Evolutionary conservation across 2,329 filamentous ascomycete species (phyloP), one percentile per base, ranked within the genome.

Genomic region (Phialophora verrucosa): DNA sequence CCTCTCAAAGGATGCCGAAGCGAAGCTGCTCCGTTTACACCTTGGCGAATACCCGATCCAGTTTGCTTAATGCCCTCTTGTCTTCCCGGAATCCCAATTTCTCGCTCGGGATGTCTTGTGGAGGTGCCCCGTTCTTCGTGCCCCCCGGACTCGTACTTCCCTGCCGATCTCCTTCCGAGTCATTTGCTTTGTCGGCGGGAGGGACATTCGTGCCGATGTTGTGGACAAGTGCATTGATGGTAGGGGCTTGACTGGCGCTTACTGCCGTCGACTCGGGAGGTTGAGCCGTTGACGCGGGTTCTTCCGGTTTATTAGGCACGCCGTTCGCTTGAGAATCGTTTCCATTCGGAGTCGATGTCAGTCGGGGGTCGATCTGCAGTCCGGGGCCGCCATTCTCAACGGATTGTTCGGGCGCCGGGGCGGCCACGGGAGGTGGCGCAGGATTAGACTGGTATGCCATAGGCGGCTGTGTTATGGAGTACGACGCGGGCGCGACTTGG

Each of bases 61-160:
- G 79, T 74, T 90, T 87, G 69, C 87, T 83, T 54, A 91, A 76
- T 1, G 88, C 88, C 70, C 88, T 82, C 67, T 84, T 84, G 70
- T 91, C 90, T 75, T 91, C 89, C 20, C 83, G 81, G 57, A 85
- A 87, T 4, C 82, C 84, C 29, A 86, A 77, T 69, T 86, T 86
- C 66, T 85, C 83, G 59, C 81, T 84, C 7, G 84, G 84, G 58
- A 87, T 86, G 72, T 86, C 84, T 62, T 83, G 81, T 7, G 84
- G 81, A 35, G 80, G 81, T 25, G 80, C 79, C 4, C 72, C 71
- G 20, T 73, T 75, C 64, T 63, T 72, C 25, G 62, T 72, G 12
- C 76, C 60, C 72, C 75, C 69, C 73, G 70, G 66, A 68, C 80
- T 82, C 53, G 77, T 76, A 67, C 80, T 82, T 23, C 79, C 79